These are phyloP conservation scores for Mytilinidion resinicola DNA, from an alignment of 495 filamentous ascomycete species.

Conservation along the genomic window DNA sequence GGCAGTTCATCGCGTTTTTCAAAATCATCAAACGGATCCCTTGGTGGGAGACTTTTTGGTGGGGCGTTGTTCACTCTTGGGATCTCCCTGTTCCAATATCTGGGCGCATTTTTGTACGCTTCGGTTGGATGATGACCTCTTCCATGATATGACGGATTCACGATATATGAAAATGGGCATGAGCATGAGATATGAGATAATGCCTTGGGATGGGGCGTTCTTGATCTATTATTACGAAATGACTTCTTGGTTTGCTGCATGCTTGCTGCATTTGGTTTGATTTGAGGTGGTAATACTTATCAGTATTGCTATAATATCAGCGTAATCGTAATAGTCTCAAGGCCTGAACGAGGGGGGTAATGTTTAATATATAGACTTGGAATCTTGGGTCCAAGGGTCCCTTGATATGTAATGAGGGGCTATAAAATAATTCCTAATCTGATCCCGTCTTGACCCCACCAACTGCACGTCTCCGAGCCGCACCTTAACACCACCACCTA, in stretches of 20 bases:
- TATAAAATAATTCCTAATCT: too few relatives aligned
- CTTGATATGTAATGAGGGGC: too few relatives aligned
- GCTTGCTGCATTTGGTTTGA: not conserved
- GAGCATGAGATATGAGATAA: conserved; percentile 17
- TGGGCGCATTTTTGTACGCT: conserved; percentile 3
- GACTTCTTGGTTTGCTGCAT: not conserved
- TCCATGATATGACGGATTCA: conserved; percentile 17
- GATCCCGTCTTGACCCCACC: too few relatives aligned
- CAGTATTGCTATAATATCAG: not conserved
- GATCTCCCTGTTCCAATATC: not conserved
- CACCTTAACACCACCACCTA: conserved; percentile 7
- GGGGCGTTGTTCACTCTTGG: conserved; percentile 9
- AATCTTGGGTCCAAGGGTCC: too few relatives aligned
- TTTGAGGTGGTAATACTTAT: conserved; percentile 1
- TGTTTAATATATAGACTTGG: too few relatives aligned
- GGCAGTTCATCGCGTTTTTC: not conserved
- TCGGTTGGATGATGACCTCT: conserved; percentile 16
- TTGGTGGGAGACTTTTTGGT: not conserved
- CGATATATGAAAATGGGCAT: conserved; percentile 20
- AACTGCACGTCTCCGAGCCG: not conserved
- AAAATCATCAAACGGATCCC: conserved; percentile 1
- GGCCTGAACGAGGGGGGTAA: too few relatives aligned
- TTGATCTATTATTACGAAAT: not conserved
- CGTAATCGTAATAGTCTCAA: too few relatives aligned
- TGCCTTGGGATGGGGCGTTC: not conserved